Conservation (phyloP, 129 eudicot species). For the Saussurea involucrata region DNA sequence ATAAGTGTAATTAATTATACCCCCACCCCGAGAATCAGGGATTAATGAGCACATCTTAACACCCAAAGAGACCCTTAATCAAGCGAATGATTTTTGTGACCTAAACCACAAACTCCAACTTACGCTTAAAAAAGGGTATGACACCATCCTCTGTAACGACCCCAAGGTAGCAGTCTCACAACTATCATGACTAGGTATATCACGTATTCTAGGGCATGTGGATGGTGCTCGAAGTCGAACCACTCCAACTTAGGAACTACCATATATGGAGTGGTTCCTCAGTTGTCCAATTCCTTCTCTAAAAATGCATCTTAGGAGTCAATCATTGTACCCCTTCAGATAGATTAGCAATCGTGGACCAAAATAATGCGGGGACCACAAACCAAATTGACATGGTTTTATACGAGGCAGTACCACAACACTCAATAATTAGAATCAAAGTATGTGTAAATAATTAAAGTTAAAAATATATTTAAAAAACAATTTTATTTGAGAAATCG, state of each 20-base stretch:
- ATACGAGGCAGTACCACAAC: no score
- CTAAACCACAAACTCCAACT: not conserved
- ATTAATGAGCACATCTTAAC: no score
- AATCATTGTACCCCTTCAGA: not conserved
- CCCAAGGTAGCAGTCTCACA: not conserved
- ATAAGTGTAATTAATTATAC: no score
- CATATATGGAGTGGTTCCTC: not conserved
- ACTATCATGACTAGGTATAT: not conserved
- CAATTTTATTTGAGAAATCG: no score
- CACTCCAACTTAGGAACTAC: not conserved
- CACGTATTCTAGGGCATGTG: not conserved
- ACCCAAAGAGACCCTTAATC: not conserved
- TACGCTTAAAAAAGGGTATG: not conserved
- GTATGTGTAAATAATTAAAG: no score
- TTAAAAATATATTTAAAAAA: no score
- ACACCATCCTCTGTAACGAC: not conserved
- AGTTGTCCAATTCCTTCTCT: not conserved
- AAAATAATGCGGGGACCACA: not conserved
- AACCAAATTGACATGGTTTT: no score
- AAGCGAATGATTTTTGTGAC: not conserved
- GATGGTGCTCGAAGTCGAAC: not conserved
- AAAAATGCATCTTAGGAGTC: not conserved
- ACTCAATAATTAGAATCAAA: no score
- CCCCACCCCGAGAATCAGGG: no score
- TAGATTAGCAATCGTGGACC: not conserved